A percentile compares a stretch with the other conserved stretches of the same genome.
These are phyloP conservation scores for Xylaria sp. DNA, from an alignment of 2,329 filamentous ascomycete genomes.

Conservation along the genomic window DNA sequence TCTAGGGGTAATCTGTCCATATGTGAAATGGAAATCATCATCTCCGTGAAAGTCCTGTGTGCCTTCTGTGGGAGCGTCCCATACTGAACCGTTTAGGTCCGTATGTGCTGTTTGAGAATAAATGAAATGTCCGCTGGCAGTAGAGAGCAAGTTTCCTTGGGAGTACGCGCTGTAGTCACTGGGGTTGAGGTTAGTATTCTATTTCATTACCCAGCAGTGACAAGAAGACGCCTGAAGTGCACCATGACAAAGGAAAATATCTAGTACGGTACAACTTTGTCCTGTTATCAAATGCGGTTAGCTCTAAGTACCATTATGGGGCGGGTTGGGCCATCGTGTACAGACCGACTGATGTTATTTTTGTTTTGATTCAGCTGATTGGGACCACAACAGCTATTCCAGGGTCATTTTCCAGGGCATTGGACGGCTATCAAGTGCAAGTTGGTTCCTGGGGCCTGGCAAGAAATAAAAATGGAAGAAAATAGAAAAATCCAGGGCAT, in stretches of 20 bases:
- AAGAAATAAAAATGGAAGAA: slow-evolving; percentile 16
- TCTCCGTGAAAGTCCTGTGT: slow-evolving; percentile 70
- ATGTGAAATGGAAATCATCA: slow-evolving; percentile 66
- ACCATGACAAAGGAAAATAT: slow-evolving; percentile 49
- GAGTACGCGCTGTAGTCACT: slow-evolving; percentile 67
- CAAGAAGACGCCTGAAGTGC: slow-evolving; percentile 48
- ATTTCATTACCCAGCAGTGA: slow-evolving; percentile 55
- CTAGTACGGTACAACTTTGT: slow-evolving; percentile 67
- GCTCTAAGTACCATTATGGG: slow-evolving; percentile 39
- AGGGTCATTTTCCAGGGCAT: slow-evolving; percentile 23
- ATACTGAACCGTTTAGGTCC: slow-evolving; percentile 66
- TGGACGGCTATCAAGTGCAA: slow-evolving; percentile 33
- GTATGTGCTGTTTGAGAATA: slow-evolving; percentile 70
- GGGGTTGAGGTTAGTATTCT: slow-evolving; percentile 65
- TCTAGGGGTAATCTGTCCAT: slow-evolving; percentile 66
- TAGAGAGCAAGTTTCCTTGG: slow-evolving; percentile 62
- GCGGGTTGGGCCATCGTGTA: slow-evolving; percentile 47
- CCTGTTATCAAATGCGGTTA: slow-evolving; percentile 55
- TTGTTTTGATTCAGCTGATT: slow-evolving; percentile 34
- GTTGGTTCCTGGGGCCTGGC: slow-evolving; percentile 9
- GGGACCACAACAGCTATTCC: slow-evolving; percentile 12
- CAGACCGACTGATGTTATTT: slow-evolving; percentile 52
- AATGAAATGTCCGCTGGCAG: slow-evolving; percentile 65
- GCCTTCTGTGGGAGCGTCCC: slow-evolving; percentile 68
- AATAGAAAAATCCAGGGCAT: slow-evolving; percentile 14